Evolutionary conservation across 805 yeast genomes (phyloP), one percentile per base, ranked within the genome.

Genomic region (Cyberlindnera mrakii): DNA sequence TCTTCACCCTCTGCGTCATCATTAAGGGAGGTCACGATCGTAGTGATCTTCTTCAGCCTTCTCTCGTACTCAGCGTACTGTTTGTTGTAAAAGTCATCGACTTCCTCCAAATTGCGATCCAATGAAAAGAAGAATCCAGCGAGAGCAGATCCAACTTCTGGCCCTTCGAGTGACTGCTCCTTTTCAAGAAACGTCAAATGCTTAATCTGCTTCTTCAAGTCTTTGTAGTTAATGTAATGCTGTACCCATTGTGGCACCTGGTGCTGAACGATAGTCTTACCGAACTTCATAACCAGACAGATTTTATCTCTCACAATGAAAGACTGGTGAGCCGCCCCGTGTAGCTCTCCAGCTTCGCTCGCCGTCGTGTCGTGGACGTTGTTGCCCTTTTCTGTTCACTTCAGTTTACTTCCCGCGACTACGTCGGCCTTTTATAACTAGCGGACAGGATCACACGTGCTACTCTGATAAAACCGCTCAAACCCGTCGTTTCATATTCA

Each of bases 221-320:
- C 78, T 62, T 89, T 91, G 65, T 91, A 91, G 65, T 87, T 85
- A 72, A 91, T 76, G 58, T 91, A 91, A 55, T 74, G 75, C 45
- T 77, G 75, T 16, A 50, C 42, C 98, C 98, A 91, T 64, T 89
- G 96, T 4, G 97, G 97, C 44, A 90, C 88, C 69, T 89, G 96
- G 64, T 91, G 95, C 38, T 85, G 71, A 29, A 79, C 66, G 51
- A 86, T 71, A 43, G 59, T 54, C 39, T 54, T 54, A 15, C 59
- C 59, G 29, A 54, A 54, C 52, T 54, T 54, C 59, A 54, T 54
- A 18, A 10, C 11, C 27, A 2, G 11, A 11, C 11, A 23, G 27
- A 9, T 23, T 23, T 23, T 23, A 23, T 23, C 11, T 23, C 11
- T 2, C 27, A 9, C 11, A 23, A 23, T 23, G 11, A 9, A 23